Evolutionary conservation across 192 early-diverging fungal genomes (phyloP).

Genomic region (Backusella tuberculispora): DNA sequence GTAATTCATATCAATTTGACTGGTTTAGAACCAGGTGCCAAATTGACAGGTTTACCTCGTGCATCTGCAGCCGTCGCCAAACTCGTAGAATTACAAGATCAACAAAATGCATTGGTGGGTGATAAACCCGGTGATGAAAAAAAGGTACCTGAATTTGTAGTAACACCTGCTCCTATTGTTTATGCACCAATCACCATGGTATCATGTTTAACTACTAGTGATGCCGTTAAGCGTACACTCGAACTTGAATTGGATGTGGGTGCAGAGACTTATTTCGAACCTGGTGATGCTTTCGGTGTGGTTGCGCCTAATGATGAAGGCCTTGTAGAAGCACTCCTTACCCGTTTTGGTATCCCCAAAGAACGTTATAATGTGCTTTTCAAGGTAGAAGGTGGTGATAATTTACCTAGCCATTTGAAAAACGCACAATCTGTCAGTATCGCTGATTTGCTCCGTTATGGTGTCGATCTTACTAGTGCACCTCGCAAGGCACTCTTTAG

Average conservation of each 20-base stretch:
- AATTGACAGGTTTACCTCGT: conserved; percentile 64
- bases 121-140: not conserved
- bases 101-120: not conserved
- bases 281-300: conserved; percentile 90
- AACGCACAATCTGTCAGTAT: conserved; percentile 49
- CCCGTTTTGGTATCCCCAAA: conserved; percentile 55
- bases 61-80: conserved; percentile 53
- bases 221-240: conserved; percentile 77
- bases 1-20: conserved; percentile 51
- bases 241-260: conserved; percentile 59
- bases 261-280: conserved; percentile 46
- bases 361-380: conserved; percentile 40
- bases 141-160: conserved; percentile 47
- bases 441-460: conserved; percentile 71
- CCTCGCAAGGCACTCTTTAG: conserved; percentile 86
- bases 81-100: conserved; percentile 30
- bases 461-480: conserved; percentile 71
- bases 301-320: conserved; percentile 80
- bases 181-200: conserved; percentile 56
- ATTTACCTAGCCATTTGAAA: conserved; percentile 58
- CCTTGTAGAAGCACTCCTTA: conserved; percentile 69
- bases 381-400: conserved; percentile 48
- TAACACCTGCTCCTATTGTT: conserved; percentile 50
- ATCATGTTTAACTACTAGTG: conserved; percentile 61
- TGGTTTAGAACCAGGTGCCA: conserved; percentile 44